phyloP scores from a whole-genome alignment of 2,329 filamentous ascomycete species.

The Keithomyces neogunnii region DNA sequence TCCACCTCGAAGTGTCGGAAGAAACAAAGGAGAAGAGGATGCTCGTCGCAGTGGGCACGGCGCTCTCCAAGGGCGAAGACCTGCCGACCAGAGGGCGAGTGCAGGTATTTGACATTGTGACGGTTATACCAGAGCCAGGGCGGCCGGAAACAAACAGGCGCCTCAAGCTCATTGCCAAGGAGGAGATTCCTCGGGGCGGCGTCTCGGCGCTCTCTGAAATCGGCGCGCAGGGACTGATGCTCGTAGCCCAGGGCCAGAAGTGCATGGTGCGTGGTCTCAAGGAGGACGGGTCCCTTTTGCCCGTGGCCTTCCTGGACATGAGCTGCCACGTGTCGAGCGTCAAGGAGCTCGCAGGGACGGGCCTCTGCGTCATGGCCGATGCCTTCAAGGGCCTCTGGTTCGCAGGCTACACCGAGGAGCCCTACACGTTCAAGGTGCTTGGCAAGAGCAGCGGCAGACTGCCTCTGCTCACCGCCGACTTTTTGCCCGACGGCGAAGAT shows the following conservation, averaged over 20 bases:
- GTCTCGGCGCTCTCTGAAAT: slow-evolving; percentile 81
- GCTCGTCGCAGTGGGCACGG: slow-evolving; percentile 77
- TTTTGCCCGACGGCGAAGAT: slow-evolving; percentile 76
- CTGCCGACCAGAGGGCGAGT: slow-evolving; percentile 76
- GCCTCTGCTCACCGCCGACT: slow-evolving; percentile 74
- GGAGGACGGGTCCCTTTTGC: slow-evolving; percentile 85
- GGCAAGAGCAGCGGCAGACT: slow-evolving; percentile 75
- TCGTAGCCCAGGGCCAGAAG: slow-evolving; percentile 90
- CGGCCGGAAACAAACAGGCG: slow-evolving; percentile 77
- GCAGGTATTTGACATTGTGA: slow-evolving; percentile 85
- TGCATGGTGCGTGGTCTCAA: slow-evolving; percentile 94
- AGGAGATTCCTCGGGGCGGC: slow-evolving; percentile 84
- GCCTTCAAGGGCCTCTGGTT: slow-evolving; percentile 94
- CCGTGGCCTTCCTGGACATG: slow-evolving; percentile 97
- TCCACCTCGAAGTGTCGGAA: slow-evolving; percentile 86
- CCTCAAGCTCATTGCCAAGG: slow-evolving; percentile 77
- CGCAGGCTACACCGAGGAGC: slow-evolving; percentile 91
- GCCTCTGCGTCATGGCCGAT: slow-evolving; percentile 81
- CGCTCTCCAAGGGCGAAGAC: slow-evolving; percentile 82
- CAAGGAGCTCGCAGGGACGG: slow-evolving; percentile 74
- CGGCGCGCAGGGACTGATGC: slow-evolving; percentile 79
- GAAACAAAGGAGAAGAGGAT: slow-evolving; percentile 78
- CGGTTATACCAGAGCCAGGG: slow-evolving; percentile 82
- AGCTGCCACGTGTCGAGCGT: slow-evolving; percentile 85
- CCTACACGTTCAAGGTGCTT: slow-evolving; percentile 89